Conservation (phyloP, 257 asterid species). For the Catharanthus roseus region DNA sequence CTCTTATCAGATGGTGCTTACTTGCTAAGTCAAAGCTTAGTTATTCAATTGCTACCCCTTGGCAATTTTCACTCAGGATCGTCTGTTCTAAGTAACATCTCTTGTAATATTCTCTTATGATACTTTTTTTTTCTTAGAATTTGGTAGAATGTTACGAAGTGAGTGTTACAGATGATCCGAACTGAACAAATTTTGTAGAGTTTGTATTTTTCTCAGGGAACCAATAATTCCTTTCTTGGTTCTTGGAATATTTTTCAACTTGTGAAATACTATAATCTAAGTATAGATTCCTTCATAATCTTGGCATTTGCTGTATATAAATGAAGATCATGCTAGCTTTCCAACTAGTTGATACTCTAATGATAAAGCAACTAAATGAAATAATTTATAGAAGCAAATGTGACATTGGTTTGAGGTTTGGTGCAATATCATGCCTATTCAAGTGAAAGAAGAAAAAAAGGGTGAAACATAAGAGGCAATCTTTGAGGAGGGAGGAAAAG, state of each 20-base stretch:
- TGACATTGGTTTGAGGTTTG: neutral
- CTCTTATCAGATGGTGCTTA: neutral
- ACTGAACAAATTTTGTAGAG: neutral
- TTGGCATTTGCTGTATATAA: neutral
- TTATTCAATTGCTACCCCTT: no score
- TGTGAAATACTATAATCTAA: neutral
- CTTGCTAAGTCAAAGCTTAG: neutral
- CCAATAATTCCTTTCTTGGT: no score
- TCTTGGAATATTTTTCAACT: neutral
- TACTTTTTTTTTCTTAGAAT: no score
- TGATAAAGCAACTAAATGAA: no score
- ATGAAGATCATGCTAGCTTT: neutral
- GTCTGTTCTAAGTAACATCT: no score
- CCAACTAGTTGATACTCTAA: neutral
- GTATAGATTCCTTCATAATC: neutral
- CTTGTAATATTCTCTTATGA: no score
- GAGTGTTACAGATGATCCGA: no score
- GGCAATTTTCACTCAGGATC: no score
- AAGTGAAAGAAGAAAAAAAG: neutral
- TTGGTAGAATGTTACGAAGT: no score
- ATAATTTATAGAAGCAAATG: no score
- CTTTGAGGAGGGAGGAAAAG: no score
- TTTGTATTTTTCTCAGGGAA: neutral
- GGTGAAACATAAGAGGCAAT: neutral
- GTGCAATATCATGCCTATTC: neutral